Evolutionary conservation across 2,329 filamentous ascomycete species (phyloP).

Genomic region (Diaporthe sp.): DNA sequence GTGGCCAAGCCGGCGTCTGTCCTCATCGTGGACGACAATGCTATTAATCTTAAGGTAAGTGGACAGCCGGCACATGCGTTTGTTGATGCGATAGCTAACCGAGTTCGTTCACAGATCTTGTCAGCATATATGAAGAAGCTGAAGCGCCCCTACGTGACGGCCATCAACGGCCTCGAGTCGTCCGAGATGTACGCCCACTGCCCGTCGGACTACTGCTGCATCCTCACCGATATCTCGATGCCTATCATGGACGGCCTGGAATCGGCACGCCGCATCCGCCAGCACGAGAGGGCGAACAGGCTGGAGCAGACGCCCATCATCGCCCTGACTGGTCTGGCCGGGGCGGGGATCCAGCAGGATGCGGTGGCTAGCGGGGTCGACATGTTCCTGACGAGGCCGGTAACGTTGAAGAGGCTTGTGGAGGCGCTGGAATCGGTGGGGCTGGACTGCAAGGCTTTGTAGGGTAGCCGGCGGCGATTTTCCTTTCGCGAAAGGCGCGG

Average conservation of each 20-base stretch:
- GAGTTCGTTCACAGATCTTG: constrained; percentile 42
- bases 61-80: too few species aligned
- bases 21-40: constrained; percentile 57
- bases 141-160: constrained; percentile 46
- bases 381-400: constrained; percentile 67
- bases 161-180: constrained; percentile 51
- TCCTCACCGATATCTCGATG: constrained; percentile 68
- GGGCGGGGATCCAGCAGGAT: constrained; percentile 62
- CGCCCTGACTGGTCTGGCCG: constrained; percentile 65
- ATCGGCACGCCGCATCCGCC: constrained; percentile 62
- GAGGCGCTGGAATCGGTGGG: constrained; percentile 35
- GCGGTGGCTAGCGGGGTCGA: constrained; percentile 66
- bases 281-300: constrained; percentile 58
- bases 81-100: neutral
- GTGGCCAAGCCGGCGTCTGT: constrained; percentile 35
- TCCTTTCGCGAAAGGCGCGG: neutral
- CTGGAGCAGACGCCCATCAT: constrained; percentile 60
- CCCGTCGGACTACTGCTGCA: constrained; percentile 44
- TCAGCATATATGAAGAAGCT: constrained; percentile 52
- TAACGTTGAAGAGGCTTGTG: constrained; percentile 52
- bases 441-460: constrained; percentile 6
- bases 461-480: neutral
- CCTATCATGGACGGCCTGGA: constrained; percentile 67
- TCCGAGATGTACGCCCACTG: constrained; percentile 46
- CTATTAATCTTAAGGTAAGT: constrained; percentile 51